phyloP scores from a whole-genome alignment of 768 basidiomycete genomes.

The Mycena alexandri region DNA sequence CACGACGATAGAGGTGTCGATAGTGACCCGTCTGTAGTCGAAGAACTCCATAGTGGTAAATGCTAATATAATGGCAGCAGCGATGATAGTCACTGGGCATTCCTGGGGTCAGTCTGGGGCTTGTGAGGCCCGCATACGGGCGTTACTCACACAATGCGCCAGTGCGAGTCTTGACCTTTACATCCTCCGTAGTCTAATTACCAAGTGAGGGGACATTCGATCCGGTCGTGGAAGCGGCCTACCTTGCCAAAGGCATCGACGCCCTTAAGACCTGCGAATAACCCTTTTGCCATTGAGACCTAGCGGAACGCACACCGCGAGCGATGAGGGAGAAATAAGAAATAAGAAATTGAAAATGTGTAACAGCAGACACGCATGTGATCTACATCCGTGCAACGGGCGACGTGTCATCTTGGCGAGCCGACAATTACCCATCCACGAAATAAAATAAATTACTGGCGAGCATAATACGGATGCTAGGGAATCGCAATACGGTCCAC shows the following conservation, averaged over 20 bases:
- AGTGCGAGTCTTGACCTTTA: slow-evolving; percentile 97
- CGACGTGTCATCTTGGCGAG: slow-evolving; percentile 37
- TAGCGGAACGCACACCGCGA: slow-evolving; percentile 52
- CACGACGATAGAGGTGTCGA: slow-evolving; percentile 94
- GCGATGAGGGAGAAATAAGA: slow-evolving; percentile 38
- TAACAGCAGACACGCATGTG: slow-evolving; percentile 15
- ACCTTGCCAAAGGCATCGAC: slow-evolving; percentile 99
- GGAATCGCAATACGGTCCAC: slow-evolving; percentile 74
- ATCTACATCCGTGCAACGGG: no score
- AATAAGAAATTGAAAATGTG: slow-evolving; percentile 24
- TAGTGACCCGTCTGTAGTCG: slow-evolving; percentile 89
- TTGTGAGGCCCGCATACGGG: background rate
- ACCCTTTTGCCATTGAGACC: slow-evolving; percentile 78
- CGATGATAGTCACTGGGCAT: slow-evolving; percentile 86
- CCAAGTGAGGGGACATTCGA: slow-evolving; percentile 3
- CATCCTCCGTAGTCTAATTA: slow-evolving; percentile 95
- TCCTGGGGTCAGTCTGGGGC: background rate
- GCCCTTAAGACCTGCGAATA: slow-evolving; percentile 85
- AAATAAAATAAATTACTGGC: slow-evolving; percentile 27
- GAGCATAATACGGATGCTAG: slow-evolving; percentile 38
- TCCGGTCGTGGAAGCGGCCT: slow-evolving; percentile 38
- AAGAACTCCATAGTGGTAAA: slow-evolving; percentile 95
- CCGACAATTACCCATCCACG: slow-evolving; percentile 28
- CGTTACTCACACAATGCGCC: slow-evolving; percentile 84
- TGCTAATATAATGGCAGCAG: slow-evolving; percentile 91